phyloP scores from a whole-genome alignment of 2,329 filamentous ascomycete genomes.

The Clarireedia monteithiana region DNA sequence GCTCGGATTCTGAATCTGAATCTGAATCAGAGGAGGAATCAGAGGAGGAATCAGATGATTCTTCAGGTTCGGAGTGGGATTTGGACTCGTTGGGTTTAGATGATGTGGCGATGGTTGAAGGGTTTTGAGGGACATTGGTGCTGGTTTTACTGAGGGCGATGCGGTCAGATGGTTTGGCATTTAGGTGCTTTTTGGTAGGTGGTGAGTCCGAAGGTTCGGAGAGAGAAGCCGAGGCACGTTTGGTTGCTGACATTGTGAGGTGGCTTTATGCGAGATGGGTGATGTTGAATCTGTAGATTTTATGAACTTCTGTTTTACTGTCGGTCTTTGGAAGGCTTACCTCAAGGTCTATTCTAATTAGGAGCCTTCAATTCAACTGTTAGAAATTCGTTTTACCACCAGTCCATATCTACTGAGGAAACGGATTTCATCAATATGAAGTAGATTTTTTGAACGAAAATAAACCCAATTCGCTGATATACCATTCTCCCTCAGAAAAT shows the following conservation, averaged over 20 bases:
- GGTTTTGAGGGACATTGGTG: background rate
- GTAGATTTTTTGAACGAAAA: no score
- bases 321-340: no score
- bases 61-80: background rate
- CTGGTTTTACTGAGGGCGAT: background rate
- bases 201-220: background rate
- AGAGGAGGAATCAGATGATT: background rate
- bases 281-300: background rate
- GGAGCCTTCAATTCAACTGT: no score
- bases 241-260: conserved; percentile 1
- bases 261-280: background rate
- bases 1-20: background rate
- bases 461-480: no score
- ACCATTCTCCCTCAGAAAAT: no score
- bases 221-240: background rate
- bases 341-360: no score
- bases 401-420: no score
- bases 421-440: no score
- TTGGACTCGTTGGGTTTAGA: background rate
- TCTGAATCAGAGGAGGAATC: background rate
- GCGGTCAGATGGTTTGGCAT: conserved; percentile 3
- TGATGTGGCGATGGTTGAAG: background rate
- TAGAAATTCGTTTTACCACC: no score
- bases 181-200: background rate
- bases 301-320: background rate